Evolutionary conservation across 441 rosid species (phyloP), one percentile per base, ranked within the genome.

Genomic region (Croton setiger): DNA sequence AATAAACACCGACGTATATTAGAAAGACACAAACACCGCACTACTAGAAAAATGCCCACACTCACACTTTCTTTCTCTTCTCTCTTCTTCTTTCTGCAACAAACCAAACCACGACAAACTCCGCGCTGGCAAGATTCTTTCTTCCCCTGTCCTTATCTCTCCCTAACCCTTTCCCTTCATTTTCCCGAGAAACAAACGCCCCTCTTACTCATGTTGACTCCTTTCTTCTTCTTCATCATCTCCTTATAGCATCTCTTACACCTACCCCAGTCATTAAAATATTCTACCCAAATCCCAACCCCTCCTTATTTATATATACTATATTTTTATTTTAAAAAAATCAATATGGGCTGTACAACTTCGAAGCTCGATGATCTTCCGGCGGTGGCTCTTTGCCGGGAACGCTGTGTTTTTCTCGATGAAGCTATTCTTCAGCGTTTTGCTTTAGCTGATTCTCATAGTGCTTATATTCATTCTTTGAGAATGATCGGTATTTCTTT

Each of bases 301-400:
- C 61, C 31, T 20, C 12, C 8, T 55, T 0, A 21, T 55, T 23
- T 3, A 55, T 10, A 4, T 0, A 12, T 7, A 1, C n/a, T 5
- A 45, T 45, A 11, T 45, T 45, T 45, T 65, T 4, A 5, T 7
- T 63, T 23, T 13, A 1, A 27, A 27, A 27, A 27, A 27, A 27
- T 27, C 1, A 21, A 39, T 39, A 87, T 89, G 98, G 99, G 99
- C 56, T 95, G 99, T 68, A 65, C 93, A 23, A 77, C 78, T 71
- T 95, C 99, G 0, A 95, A 90, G 85, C 82, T 87, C 37, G 97
- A 95, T 74, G 97, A 95, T 82, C 92, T 89, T 5, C 97, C 96
- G 57, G 99, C 97, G 64, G 98, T 95, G 60, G 85, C 85, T 31
- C 85, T 95, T 4, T 95, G 99, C 84, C 87, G 91, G 9, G 84